Evolutionary conservation across 495 filamentous ascomycete species (phyloP).

Genomic region (Podospora tetraspora): DNA sequence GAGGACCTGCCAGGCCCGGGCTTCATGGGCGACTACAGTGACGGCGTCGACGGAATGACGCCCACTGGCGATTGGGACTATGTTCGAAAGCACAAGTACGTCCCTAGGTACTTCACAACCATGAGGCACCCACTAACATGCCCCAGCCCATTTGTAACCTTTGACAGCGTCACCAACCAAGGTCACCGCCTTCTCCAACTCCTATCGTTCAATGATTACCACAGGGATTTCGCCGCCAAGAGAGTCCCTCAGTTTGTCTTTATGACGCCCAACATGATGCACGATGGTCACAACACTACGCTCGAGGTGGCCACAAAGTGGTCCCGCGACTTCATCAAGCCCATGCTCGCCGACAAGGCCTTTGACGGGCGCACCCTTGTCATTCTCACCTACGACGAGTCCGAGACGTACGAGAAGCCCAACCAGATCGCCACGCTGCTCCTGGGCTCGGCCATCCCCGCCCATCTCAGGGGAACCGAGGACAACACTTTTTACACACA

Average conservation of each 20-base stretch:
- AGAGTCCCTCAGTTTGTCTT: slow-evolving; percentile 63
- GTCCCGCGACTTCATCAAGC: slow-evolving; percentile 52
- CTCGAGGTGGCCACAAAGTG: slow-evolving; percentile 56
- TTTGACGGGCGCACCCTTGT: slow-evolving; percentile 60
- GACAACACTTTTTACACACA: slow-evolving; percentile 69
- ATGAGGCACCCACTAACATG: slow-evolving; percentile 9
- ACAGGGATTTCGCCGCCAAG: slow-evolving; percentile 48
- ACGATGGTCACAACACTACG: slow-evolving; percentile 64
- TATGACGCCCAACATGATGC: slow-evolving; percentile 67
- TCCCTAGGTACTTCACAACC: neutral
- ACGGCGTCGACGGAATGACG: slow-evolving; percentile 33
- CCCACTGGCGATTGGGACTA: slow-evolving; percentile 52
- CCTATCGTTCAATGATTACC: slow-evolving; percentile 56
- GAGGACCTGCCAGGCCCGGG: slow-evolving; percentile 62
- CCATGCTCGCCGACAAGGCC: slow-evolving; percentile 51
- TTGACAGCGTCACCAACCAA: slow-evolving; percentile 45
- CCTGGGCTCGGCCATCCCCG: slow-evolving; percentile 57
- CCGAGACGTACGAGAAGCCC: slow-evolving; percentile 47
- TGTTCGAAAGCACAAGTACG: slow-evolving; percentile 64
- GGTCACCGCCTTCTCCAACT: slow-evolving; percentile 53
- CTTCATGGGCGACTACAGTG: slow-evolving; percentile 55
- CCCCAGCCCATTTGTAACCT: slow-evolving; percentile 45
- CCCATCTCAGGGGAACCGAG: slow-evolving; percentile 49
- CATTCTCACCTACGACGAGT: slow-evolving; percentile 65
- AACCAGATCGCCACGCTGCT: slow-evolving; percentile 60